Evolutionary conservation across 192 early-diverging fungal genomes (phyloP).

Genomic region (Coemansia sp.): DNA sequence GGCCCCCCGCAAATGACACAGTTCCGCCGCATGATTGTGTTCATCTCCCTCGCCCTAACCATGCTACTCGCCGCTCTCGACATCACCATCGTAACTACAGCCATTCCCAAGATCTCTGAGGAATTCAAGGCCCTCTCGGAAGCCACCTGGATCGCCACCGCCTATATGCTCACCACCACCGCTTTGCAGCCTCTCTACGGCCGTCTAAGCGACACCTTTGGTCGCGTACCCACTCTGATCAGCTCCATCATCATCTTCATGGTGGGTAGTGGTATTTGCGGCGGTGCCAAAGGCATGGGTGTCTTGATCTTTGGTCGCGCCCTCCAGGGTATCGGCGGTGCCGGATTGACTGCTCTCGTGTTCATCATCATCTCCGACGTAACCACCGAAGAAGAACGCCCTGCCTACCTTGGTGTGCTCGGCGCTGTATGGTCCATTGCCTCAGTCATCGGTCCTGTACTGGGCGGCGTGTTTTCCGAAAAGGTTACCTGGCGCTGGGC

Average conservation of each 20-base stretch:
- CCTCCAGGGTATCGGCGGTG: conserved; percentile 64
- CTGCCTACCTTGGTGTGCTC: conserved; percentile 42
- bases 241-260: conserved; percentile 54
- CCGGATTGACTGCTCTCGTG: conserved; percentile 57
- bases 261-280: conserved; percentile 52
- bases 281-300: conserved; percentile 55
- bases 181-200: conserved; percentile 77
- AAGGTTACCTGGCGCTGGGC: conserved; percentile 69
- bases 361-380: conserved; percentile 71
- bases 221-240: conserved; percentile 56
- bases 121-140: conserved; percentile 54
- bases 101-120: conserved; percentile 56
- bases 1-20: conserved; percentile 9
- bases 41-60: conserved; percentile 46
- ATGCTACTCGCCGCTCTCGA: conserved; percentile 59
- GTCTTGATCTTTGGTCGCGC: conserved; percentile 66
- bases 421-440: conserved; percentile 60
- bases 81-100: conserved; percentile 61
- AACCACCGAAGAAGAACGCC: conserved; percentile 28
- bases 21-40: conserved; percentile 24
- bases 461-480: conserved; percentile 68
- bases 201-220: conserved; percentile 80
- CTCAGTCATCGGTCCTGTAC: conserved; percentile 61
- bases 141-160: conserved; percentile 75
- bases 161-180: conserved; percentile 65